A percentile compares a stretch with the other conserved stretches of the same genome.
These are phyloP conservation scores for Entonaema liquescens DNA, from an alignment of 495 filamentous ascomycete genomes.

Conservation along the genomic window DNA sequence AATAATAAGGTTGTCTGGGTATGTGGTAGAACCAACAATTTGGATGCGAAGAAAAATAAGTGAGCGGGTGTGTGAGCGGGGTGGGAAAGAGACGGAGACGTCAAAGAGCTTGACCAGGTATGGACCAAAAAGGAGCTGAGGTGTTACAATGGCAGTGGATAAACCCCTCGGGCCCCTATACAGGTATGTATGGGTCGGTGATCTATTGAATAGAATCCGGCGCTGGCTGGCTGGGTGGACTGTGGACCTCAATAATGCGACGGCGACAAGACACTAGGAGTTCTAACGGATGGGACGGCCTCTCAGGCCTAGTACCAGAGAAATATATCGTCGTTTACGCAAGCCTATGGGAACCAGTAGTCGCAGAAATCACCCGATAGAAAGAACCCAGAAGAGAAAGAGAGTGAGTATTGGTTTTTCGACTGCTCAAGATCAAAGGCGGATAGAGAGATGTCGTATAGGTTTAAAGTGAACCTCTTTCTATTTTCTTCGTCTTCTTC, in stretches of 20 bases:
- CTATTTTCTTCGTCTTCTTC: not conserved
- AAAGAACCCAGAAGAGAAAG: not conserved
- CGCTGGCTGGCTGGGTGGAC: conserved; percentile 23
- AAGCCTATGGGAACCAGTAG: not conserved
- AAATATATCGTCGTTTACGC: not conserved
- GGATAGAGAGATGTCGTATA: not conserved
- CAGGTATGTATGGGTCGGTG: conserved; percentile 26
- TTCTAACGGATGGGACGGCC: conserved; percentile 10
- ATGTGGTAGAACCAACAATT: conserved; percentile 6
- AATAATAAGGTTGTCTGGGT: not conserved
- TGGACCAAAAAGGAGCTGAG: conserved; percentile 9
- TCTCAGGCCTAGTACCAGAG: not conserved
- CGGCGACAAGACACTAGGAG: conserved; percentile 34
- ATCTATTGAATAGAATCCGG: conserved; percentile 26
- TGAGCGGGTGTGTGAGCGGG: conserved; percentile 1
- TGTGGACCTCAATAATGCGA: conserved; percentile 36
- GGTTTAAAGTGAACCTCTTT: not conserved
- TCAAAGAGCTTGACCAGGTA: conserved; percentile 35
- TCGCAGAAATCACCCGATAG: not conserved
- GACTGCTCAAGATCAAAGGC: not conserved
- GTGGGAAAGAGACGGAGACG: conserved; percentile 3
- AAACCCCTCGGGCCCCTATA: conserved; percentile 30
- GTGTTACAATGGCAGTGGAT: conserved; percentile 39
- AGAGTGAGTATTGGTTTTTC: no score
- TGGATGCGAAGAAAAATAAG: conserved; percentile 10